Evolutionary conservation across 2,329 filamentous ascomycete genomes (phyloP), one percentile per base, ranked within the genome.

Genomic region (Orbilia brochopaga): DNA sequence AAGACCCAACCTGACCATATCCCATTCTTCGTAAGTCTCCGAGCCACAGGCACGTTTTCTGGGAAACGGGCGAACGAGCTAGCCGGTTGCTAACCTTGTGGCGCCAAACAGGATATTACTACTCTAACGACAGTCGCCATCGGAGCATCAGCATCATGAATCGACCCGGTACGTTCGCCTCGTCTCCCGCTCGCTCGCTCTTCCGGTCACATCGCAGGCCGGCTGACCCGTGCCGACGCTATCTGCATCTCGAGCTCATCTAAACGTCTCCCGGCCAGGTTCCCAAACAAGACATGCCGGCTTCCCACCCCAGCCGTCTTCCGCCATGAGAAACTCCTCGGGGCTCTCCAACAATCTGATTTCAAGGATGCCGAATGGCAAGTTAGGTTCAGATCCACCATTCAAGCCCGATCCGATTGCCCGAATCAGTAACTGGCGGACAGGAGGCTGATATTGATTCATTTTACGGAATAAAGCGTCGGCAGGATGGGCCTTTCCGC

Each of bases 331-430:
- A 53, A 62, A 57, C 57, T 54, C 69, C 21, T 63, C 69, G 48
- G 57, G 69, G 32, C 35, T 53, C 24, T 67, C 63, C 32, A 67
- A 60, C 21, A 65, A 57, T 15, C 44, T 65, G 32, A 65, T 73
- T 44, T 67, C 69, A 19, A 73, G 69, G 24, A 66, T 73, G 58
- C 66, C 69, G 57, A 73, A 67, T 24, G 58, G 62, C 56, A 73
- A 73, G 52, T 51, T 73, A 73, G 62, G 69, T 73, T 62, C 44
- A 42, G 37, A 53, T 30, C 30, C 54, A 60, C 42, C 23, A 27
- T 35, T 35, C 51, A 17, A 24, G n/a, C 19, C 30, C 23, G 23
- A 30, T 5, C 23, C 48, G 13, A 21, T 46, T 55, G 30, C 54
- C 52, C 27, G 57, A 48, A 19, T 8, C 21, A 40, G 53, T 24